Conservation (phyloP, 345 rosid genomes). For the Populus pruinosa region DNA sequence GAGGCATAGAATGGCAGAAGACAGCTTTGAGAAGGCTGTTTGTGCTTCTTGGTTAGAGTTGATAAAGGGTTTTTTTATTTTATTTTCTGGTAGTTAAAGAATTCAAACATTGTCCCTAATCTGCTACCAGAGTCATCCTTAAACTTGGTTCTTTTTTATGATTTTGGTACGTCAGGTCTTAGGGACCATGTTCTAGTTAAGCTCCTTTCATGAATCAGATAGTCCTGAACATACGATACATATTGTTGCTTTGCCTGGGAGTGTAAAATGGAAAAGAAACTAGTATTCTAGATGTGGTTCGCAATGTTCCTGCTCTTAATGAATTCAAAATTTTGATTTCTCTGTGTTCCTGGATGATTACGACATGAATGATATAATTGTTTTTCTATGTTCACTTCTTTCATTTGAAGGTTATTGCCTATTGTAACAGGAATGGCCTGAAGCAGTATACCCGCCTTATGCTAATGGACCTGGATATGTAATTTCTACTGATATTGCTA, state of each 20-base stretch:
- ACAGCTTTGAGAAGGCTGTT: neutral
- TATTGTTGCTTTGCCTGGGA: neutral
- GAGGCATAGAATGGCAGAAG: neutral
- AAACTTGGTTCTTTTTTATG: neutral
- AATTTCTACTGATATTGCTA: slow-evolving; percentile 71
- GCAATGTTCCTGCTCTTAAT: neutral
- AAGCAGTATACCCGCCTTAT: slow-evolving; percentile 85
- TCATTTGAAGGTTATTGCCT: slow-evolving; percentile 9
- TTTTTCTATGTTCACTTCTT: neutral
- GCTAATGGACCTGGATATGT: slow-evolving; percentile 93
- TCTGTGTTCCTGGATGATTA: neutral
- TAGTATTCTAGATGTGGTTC: neutral
- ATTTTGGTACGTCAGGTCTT: neutral
- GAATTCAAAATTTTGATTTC: neutral
- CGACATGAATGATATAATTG: neutral
- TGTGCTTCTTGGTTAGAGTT: neutral
- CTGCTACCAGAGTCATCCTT: neutral
- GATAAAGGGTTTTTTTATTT: neutral
- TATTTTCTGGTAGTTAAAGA: neutral
- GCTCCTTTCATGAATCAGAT: neutral
- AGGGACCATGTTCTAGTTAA: neutral
- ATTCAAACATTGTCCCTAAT: neutral
- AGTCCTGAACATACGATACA: neutral
- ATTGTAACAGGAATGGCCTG: slow-evolving; percentile 92
- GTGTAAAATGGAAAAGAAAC: neutral